Evolutionary conservation across 805 yeast genomes (phyloP).

Genomic region (Kluyveromyces siamensis): DNA sequence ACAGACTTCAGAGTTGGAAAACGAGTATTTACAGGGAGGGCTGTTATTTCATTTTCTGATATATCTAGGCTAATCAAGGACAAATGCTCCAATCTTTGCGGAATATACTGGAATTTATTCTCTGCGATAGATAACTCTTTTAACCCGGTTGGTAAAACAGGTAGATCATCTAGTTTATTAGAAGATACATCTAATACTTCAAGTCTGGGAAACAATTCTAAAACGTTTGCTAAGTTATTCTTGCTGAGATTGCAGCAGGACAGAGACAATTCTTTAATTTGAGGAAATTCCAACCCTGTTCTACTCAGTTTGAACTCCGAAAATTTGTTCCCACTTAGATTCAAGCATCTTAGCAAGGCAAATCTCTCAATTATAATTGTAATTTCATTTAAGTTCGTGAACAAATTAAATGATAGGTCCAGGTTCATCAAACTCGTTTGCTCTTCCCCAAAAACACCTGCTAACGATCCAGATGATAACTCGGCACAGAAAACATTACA

Average conservation of each 20-base stretch:
- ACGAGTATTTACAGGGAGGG: not conserved
- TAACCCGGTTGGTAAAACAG: conserved; percentile 7
- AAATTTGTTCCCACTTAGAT: conserved; percentile 48
- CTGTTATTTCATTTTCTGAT: not conserved
- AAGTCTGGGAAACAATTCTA: conserved; percentile 31
- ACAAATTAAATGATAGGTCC: conserved; percentile 54
- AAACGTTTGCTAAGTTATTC: conserved; percentile 5
- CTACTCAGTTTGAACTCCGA: conserved; percentile 2
- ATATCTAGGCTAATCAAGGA: not conserved
- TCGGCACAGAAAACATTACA: conserved; percentile 26
- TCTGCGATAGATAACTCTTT: conserved; percentile 15
- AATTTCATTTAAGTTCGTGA: conserved; percentile 34
- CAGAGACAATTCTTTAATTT: conserved; percentile 15
- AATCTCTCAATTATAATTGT: conserved; percentile 30
- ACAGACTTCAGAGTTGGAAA: conserved; percentile 32
- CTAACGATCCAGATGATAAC: not conserved
- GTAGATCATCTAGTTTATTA: conserved; percentile 12
- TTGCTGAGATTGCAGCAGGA: conserved; percentile 14
- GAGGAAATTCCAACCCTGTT: conserved; percentile 1
- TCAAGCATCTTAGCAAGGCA: conserved; percentile 33
- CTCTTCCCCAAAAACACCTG: not conserved
- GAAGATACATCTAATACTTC: conserved; percentile 20
- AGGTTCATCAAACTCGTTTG: conserved; percentile 29
- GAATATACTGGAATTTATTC: conserved; percentile 6
- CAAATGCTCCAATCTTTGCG: not conserved